Conservation (phyloP, 495 filamentous ascomycete species). For the Penicillium goetzii region DNA sequence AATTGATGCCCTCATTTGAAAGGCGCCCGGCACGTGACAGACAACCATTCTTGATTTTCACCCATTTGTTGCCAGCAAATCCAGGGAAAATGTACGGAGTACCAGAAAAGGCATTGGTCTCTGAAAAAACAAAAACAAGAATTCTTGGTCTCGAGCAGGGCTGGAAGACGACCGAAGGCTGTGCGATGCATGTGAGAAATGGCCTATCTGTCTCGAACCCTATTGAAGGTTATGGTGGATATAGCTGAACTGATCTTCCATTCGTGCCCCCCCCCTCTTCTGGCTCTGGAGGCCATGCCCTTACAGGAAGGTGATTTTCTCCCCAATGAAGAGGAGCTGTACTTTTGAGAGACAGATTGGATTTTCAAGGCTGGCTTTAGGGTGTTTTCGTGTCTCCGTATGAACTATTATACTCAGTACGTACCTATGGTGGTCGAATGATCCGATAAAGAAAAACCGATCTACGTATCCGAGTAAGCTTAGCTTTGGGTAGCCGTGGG, state of each 20-base stretch:
- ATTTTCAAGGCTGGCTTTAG: neutral
- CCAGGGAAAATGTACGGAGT: neutral
- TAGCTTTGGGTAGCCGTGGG: neutral
- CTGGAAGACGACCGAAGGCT: neutral
- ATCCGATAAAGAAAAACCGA: neutral
- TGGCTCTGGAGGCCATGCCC: neutral
- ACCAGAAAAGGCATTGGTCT: neutral
- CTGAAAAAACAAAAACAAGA: neutral
- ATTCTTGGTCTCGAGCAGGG: neutral
- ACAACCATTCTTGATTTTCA: neutral
- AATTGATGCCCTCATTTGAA: neutral
- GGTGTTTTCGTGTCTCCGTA: neutral
- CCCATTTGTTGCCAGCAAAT: neutral
- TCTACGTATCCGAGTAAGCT: neutral
- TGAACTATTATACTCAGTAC: neutral
- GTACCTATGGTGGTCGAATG: neutral
- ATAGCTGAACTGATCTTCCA: neutral
- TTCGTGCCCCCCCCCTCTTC: neutral
- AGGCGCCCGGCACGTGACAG: neutral
- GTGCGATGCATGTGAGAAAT: neutral
- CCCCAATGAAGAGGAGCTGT: neutral
- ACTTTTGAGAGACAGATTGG: neutral
- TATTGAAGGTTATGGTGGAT: neutral
- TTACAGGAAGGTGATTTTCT: constrained; percentile 3
- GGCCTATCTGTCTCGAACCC: neutral